phyloP scores from a whole-genome alignment of 257 asterid genomes.

The Plantago ovata region DNA sequence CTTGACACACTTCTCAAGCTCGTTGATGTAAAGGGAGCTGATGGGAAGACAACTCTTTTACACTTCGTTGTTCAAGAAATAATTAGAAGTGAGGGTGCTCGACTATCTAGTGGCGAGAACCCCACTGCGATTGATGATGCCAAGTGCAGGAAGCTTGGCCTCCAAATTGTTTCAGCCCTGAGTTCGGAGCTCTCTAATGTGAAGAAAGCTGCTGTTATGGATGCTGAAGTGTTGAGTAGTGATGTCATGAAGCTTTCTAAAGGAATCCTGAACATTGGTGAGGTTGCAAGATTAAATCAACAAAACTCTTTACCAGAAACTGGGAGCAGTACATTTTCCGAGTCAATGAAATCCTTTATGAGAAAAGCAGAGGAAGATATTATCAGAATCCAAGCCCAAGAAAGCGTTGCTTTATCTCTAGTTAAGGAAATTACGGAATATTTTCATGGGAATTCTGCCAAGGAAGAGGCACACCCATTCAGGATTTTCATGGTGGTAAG shows the following conservation, averaged over 20 bases:
- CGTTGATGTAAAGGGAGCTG: constrained; percentile 88
- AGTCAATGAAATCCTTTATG: constrained; percentile 45
- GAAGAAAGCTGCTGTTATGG: constrained; percentile 94
- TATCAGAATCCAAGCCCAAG: constrained; percentile 76
- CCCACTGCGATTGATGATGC: constrained; percentile 44
- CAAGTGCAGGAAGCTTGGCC: constrained; percentile 76
- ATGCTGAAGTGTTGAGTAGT: constrained; percentile 72
- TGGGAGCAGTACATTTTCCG: constrained; percentile 38
- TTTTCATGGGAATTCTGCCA: constrained; percentile 88
- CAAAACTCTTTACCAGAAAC: constrained; percentile 25
- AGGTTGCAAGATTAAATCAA: constrained; percentile 37
- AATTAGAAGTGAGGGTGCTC: constrained; percentile 74
- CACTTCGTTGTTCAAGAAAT: constrained; percentile 97
- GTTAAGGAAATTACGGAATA: constrained; percentile 96
- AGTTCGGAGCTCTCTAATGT: constrained; percentile 70
- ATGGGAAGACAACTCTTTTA: constrained; percentile 89
- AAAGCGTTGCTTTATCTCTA: constrained; percentile 63
- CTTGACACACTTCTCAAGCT: constrained; percentile 96
- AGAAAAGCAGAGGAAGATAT: constrained; percentile 78
- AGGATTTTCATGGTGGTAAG: constrained; percentile 91
- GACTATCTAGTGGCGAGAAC: constrained; percentile 45
- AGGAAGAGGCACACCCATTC: constrained; percentile 93
- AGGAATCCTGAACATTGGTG: constrained; percentile 56
- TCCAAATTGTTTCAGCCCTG: constrained; percentile 73
- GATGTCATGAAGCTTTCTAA: constrained; percentile 70